Percentiles rank a stretch among this genome's conserved stretches.
phyloP scores from a whole-genome alignment of 2,329 filamentous ascomycete genomes.

The Aureobasidium sp. region DNA sequence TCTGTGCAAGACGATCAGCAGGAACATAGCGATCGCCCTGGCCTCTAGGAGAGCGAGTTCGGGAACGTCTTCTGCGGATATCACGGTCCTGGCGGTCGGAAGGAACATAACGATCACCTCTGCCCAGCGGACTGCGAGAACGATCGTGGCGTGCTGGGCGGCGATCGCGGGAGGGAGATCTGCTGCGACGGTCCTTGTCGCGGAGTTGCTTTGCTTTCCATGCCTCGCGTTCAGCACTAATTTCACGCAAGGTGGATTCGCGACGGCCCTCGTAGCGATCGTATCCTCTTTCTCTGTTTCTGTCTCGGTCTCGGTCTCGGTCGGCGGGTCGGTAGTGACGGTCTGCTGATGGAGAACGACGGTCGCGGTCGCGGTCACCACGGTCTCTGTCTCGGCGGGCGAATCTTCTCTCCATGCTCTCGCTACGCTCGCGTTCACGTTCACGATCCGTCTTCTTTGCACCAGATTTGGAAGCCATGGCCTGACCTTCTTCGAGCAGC shows the following conservation, averaged over 20 bases:
- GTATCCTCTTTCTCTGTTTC: constrained; percentile 19
- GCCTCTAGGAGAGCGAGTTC: constrained; percentile 17
- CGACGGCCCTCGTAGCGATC: constrained; percentile 22
- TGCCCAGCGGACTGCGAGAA: constrained; percentile 13
- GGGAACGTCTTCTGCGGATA: constrained; percentile 31
- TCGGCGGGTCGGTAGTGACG: constrained; percentile 23
- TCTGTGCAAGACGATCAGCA: constrained; percentile 18
- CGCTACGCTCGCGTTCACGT: constrained; percentile 40
- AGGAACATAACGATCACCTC: constrained; percentile 21
- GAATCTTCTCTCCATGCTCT: constrained; percentile 22
- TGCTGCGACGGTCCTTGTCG: constrained; percentile 22
- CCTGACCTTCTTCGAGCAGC: constrained; percentile 60
- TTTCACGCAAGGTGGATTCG: constrained; percentile 33
- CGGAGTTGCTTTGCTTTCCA: constrained; percentile 33
- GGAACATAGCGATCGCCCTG: constrained; percentile 23
- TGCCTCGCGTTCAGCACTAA: constrained; percentile 35
- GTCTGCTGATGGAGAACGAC: constrained; percentile 4
- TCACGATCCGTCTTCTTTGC: constrained; percentile 34
- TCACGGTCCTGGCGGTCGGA: constrained; percentile 44
- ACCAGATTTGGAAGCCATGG: constrained; percentile 57
- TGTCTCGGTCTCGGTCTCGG: constrained; percentile 14
- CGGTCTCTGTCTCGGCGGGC: constrained; percentile 20
- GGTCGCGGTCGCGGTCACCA: not conserved
- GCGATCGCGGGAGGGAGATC: constrained; percentile 18
- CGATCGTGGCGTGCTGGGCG: constrained; percentile 29